Evolutionary conservation across 2,329 filamentous ascomycete genomes (phyloP).

Genomic region (Penicillium sp.): DNA sequence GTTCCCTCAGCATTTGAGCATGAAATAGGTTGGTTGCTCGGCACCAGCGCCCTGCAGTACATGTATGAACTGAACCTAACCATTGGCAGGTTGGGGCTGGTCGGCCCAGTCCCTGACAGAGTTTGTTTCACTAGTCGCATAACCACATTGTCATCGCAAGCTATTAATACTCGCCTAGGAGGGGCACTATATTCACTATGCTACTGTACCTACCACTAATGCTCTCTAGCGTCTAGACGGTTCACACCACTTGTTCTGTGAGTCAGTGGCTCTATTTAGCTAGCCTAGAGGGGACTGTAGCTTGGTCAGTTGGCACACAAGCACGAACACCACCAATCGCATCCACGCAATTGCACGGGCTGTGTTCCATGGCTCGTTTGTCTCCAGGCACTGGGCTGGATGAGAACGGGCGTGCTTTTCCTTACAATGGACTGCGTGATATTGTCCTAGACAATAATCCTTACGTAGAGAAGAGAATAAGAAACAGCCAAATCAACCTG

Average conservation of each 20-base stretch:
- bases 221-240: not conserved
- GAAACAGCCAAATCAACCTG: too few relatives aligned
- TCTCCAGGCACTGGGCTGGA: not conserved
- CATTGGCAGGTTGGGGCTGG: not conserved
- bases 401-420: not conserved
- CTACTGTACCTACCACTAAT: not conserved
- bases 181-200: not conserved
- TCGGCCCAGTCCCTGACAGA: not conserved
- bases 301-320: not conserved
- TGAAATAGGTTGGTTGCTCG: not conserved
- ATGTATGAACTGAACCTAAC: too few relatives aligned
- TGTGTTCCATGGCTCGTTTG: slow-evolving; percentile 15
- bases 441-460: not conserved
- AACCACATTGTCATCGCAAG: not conserved
- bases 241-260: not conserved
- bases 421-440: not conserved
- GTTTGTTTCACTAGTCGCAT: not conserved
- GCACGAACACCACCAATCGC: slow-evolving; percentile 23
- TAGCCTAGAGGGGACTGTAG: not conserved
- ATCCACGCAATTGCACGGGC: slow-evolving; percentile 2
- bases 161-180: not conserved
- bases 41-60: not conserved
- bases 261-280: not conserved
- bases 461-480: not conserved
- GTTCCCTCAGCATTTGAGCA: not conserved